Percentiles rank a stretch among this genome's conserved stretches.
These are phyloP conservation scores for Ascochyta clinopodiicola DNA, from an alignment of 2,329 filamentous ascomycete genomes.

Conservation along the genomic window DNA sequence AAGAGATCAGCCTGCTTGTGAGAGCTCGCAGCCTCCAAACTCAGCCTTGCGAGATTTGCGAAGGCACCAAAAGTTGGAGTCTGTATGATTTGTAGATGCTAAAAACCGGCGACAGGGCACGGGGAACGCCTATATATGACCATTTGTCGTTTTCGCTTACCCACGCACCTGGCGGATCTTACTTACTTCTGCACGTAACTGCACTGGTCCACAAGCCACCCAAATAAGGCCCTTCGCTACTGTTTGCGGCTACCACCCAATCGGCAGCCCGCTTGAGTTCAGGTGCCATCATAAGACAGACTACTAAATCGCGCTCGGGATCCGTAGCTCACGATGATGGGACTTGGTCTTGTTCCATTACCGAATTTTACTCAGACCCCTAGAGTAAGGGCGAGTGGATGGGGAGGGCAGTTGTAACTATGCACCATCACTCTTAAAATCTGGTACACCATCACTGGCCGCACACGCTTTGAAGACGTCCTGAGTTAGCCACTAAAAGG, in stretches of 20 bases:
- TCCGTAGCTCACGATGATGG: neutral
- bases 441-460: neutral
- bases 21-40: neutral
- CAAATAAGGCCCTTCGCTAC: constrained; percentile 1
- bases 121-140: constrained; percentile 14
- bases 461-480: neutral
- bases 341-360: neutral
- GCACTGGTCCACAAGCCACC: constrained; percentile 6
- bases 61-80: neutral
- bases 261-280: neutral
- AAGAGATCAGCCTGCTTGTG: constrained; percentile 1
- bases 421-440: neutral
- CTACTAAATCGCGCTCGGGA: neutral
- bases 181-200: constrained; percentile 11
- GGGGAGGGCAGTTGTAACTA: neutral
- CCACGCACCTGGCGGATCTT: constrained; percentile 10
- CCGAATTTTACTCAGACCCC: neutral
- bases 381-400: neutral
- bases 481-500: neutral
- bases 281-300: neutral
- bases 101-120: neutral
- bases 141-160: constrained; percentile 15
- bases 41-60: neutral
- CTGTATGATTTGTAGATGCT: neutral
- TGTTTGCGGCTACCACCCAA: constrained; percentile 1